Evolutionary conservation across 805 yeast species (phyloP).

Genomic region (Starmerella lactis-condensi): DNA sequence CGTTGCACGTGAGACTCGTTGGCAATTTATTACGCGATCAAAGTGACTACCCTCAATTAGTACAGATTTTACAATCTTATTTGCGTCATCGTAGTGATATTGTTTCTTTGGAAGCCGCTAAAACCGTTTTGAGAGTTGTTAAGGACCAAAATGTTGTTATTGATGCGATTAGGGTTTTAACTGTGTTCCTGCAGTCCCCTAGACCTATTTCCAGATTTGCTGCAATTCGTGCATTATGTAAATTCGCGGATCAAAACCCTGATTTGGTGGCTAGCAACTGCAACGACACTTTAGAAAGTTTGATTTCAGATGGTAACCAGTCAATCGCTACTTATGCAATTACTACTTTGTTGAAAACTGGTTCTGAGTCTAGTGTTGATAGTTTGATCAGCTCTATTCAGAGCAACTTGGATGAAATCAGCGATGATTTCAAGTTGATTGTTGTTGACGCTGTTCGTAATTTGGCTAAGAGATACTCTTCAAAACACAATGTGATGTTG

Average conservation of each 20-base stretch:
- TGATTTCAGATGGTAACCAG: constrained; percentile 76
- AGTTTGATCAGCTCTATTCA: constrained; percentile 73
- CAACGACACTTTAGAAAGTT: constrained; percentile 66
- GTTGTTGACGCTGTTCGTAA: constrained; percentile 90
- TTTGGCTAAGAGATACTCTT: constrained; percentile 80
- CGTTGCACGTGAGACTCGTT: constrained; percentile 69
- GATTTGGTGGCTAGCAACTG: constrained; percentile 44
- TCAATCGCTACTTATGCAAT: constrained; percentile 92
- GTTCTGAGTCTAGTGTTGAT: constrained; percentile 77
- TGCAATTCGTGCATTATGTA: constrained; percentile 77
- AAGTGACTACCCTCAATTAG: constrained; percentile 38
- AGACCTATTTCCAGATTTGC: constrained; percentile 80
- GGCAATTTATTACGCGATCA: constrained; percentile 42
- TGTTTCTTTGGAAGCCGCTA: constrained; percentile 84
- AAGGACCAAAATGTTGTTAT: constrained; percentile 30
- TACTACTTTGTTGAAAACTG: constrained; percentile 86
- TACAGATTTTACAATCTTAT: constrained; percentile 50
- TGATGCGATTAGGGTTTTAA: constrained; percentile 54
- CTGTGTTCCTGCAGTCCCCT: constrained; percentile 65
- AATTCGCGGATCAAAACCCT: constrained; percentile 65
- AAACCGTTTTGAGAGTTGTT: constrained; percentile 43
- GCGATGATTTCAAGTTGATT: constrained; percentile 88
- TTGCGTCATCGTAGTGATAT: constrained; percentile 66
- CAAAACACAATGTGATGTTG: constrained; percentile 68
- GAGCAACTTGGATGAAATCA: constrained; percentile 75